Evolutionary conservation across 306 rosid genomes (phyloP), one percentile per base, ranked within the genome.

Genomic region (Pyrus communis): DNA sequence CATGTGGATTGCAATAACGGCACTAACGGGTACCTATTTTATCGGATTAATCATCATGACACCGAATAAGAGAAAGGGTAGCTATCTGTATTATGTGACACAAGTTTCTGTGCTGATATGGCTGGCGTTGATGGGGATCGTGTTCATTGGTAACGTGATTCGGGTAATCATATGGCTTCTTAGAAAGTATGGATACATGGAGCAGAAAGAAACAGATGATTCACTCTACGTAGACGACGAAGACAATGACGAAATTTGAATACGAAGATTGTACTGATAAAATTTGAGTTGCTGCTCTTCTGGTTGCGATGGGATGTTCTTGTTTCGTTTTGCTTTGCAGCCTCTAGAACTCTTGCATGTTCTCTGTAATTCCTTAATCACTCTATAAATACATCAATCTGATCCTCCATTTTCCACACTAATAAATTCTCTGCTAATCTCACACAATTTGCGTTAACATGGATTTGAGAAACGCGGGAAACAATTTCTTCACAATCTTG

Each of bases 401-500:
- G 15, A 3, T 69, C 17, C 22, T 25, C 19, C 58, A 13, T 38
- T 23, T 15, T 40, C 7, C 38, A 69, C 9, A 27, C 11, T 11
- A 25, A 25, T 14, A 27, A 63, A 7, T 23, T 12, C 10, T 18
- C 9, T 4, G 21, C 14, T 12, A 2, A 69, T 59, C 65, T 18
- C 25, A 17, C 11, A 25, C 17, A 14, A 23, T 13, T 17, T 15
- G 1, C 5, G 31, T 9, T 31, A 31, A 72, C 23, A 91, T 91
- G 97, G 97, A 91, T 82, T 31, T 87, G n/a, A 83, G 86, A 69
- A 12, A 78, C 54, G 45, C 77, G 78, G 82, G 84, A 51, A 51
- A 51, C 13, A 87, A 82, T 8, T 70, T 91, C 18, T 22, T 89
- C 28, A 76, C 73, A 49, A 72, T 86, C 1, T 77, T 92, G 9